Evolutionary conservation across 306 rosid species (phyloP).

Genomic region (Adenanthera pavonina): DNA sequence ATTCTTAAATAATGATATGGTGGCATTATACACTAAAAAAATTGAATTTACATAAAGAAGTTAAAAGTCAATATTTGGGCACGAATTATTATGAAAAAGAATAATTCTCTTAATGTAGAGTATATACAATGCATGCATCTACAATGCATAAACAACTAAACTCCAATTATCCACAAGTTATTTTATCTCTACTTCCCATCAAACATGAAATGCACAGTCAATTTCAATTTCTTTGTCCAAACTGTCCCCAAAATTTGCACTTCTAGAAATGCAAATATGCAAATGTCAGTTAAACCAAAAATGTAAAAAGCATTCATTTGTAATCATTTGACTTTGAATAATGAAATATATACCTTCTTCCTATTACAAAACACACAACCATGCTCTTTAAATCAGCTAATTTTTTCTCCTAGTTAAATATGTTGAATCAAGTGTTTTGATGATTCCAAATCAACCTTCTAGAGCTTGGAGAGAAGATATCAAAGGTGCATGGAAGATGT

Average conservation of each 20-base stretch:
- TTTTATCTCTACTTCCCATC: constrained; percentile 18
- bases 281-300: constrained; percentile 33
- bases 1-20: background rate
- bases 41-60: constrained; percentile 2
- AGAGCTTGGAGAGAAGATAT: too few species aligned
- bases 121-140: constrained; percentile 5
- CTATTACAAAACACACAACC: constrained; percentile 64
- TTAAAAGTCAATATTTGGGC: background rate
- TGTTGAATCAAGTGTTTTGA: too few species aligned
- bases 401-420: too few species aligned
- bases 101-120: constrained; percentile 1
- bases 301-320: constrained; percentile 26
- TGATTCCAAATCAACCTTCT: too few species aligned
- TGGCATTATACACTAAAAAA: background rate
- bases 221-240: constrained; percentile 62
- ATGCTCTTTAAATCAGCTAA: constrained; percentile 57
- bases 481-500: too few species aligned
- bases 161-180: constrained; percentile 24
- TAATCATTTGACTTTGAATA: constrained; percentile 34
- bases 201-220: constrained; percentile 41
- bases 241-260: constrained; percentile 71
- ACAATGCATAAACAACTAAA: constrained; percentile 13
- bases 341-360: constrained; percentile 60
- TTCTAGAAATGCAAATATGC: constrained; percentile 55
- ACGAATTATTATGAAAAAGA: background rate